phyloP scores from a whole-genome alignment of 2,329 filamentous ascomycete genomes.

The Botrytis fabae region DNA sequence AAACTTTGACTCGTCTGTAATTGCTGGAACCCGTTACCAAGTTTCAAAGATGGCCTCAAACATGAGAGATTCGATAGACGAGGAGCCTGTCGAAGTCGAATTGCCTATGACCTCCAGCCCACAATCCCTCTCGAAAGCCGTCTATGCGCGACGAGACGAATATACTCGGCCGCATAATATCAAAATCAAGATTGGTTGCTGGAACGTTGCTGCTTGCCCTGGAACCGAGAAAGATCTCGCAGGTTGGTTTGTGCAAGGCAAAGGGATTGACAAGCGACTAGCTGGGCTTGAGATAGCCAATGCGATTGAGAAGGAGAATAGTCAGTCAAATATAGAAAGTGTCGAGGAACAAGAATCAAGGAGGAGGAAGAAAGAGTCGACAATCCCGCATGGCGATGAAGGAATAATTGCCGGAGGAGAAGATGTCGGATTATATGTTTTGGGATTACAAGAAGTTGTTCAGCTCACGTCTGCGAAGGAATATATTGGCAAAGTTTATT shows the following conservation, averaged over 20 bases:
- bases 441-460: slow-evolving; percentile 90
- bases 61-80: slow-evolving; percentile 27
- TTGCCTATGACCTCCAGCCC: slow-evolving; percentile 45
- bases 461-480: slow-evolving; percentile 79
- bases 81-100: slow-evolving; percentile 21
- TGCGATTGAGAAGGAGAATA: slow-evolving; percentile 40
- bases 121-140: slow-evolving; percentile 60
- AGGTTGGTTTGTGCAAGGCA: slow-evolving; percentile 81
- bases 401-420: slow-evolving; percentile 54
- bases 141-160: slow-evolving; percentile 74
- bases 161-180: slow-evolving; percentile 75
- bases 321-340: slow-evolving; percentile 45
- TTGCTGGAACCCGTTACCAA: neutral
- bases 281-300: slow-evolving; percentile 53
- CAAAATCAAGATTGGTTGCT: slow-evolving; percentile 86
- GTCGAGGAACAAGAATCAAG: slow-evolving; percentile 50
- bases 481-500: slow-evolving; percentile 70
- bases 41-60: slow-evolving; percentile 26
- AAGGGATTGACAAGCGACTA: slow-evolving; percentile 66
- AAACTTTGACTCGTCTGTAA: slow-evolving; percentile 5
- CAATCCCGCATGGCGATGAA: slow-evolving; percentile 48
- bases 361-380: slow-evolving; percentile 43
- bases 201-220: slow-evolving; percentile 87
- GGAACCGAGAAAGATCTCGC: slow-evolving; percentile 86
- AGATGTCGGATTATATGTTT: slow-evolving; percentile 83